Conservation (phyloP, 805 yeast species). For the Aciculoconidium aculeatum region DNA sequence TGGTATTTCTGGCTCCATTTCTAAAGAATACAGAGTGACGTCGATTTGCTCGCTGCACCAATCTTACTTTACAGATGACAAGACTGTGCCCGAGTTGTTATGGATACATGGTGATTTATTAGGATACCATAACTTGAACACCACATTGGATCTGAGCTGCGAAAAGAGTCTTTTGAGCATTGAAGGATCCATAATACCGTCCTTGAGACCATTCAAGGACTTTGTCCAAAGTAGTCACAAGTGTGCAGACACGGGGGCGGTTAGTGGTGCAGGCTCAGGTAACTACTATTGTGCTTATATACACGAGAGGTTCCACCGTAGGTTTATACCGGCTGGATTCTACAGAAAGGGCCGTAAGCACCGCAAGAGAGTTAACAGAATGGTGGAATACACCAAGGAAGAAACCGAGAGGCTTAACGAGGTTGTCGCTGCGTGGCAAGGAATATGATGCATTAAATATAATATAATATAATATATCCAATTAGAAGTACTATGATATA, state of each 20-base stretch:
- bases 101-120: constrained; percentile 8
- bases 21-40: constrained; percentile 3
- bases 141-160: constrained; percentile 2
- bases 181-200: constrained; percentile 9
- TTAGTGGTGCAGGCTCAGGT: not conserved
- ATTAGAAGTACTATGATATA: no score
- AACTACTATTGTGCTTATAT: constrained; percentile 6
- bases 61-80: constrained; percentile 9
- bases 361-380: constrained; percentile 2
- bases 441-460: no score
- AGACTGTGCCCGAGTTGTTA: constrained; percentile 5
- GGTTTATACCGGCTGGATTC: constrained; percentile 3
- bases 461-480: no score
- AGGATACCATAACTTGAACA: constrained; percentile 3
- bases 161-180: constrained; percentile 4
- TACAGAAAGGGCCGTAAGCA: not conserved
- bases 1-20: constrained; percentile 8
- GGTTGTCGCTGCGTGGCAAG: constrained; percentile 4
- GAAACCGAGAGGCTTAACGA: constrained; percentile 1
- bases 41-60: constrained; percentile 7
- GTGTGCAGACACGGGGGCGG: no score
- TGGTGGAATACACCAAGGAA: constrained; percentile 4
- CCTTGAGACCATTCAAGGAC: constrained; percentile 9
- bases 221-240: constrained; percentile 4
- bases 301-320: constrained; percentile 6